A percentile compares a stretch with the other conserved stretches of the same genome.
These are phyloP conservation scores for Tephrocybe rancida DNA, from an alignment of 768 basidiomycete genomes.

Conservation along the genomic window DNA sequence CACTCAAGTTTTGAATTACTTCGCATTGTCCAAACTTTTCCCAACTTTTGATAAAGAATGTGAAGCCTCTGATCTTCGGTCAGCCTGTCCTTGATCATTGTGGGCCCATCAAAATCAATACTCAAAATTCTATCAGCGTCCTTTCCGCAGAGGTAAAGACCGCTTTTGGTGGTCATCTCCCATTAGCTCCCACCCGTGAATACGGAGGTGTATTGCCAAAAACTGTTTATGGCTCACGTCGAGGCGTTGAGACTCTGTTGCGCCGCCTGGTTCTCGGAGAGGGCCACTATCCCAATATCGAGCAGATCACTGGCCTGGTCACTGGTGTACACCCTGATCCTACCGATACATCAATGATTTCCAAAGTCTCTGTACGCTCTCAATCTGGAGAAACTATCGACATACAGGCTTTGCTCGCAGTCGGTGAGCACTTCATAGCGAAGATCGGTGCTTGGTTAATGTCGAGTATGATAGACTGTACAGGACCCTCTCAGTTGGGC, in stretches of 20 bases:
- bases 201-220: slow-evolving; percentile 15
- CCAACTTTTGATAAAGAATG: background rate
- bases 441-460: too few species aligned
- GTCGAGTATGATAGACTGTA: too few species aligned
- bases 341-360: slow-evolving; percentile 11
- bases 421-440: background rate
- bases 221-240: slow-evolving; percentile 22
- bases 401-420: background rate
- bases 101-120: too few species aligned
- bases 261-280: slow-evolving; percentile 25
- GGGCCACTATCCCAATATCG: slow-evolving; percentile 21
- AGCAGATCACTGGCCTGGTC: slow-evolving; percentile 27
- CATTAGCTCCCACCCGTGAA: slow-evolving; percentile 12
- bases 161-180: slow-evolving; percentile 12
- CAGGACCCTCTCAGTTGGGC: slow-evolving; percentile 27
- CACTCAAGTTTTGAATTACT: slow-evolving; percentile 4
- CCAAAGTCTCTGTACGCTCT: slow-evolving; percentile 13
- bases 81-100: background rate
- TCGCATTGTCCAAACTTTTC: slow-evolving; percentile 5
- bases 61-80: slow-evolving; percentile 4
- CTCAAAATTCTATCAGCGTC: slow-evolving; percentile 8
- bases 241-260: slow-evolving; percentile 30
- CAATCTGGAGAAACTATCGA: background rate
- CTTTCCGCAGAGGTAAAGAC: slow-evolving; percentile 18
- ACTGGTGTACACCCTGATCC: slow-evolving; percentile 23